phyloP scores from a whole-genome alignment of 2,329 filamentous ascomycete species.

The Hymenoscyphus repandus region DNA sequence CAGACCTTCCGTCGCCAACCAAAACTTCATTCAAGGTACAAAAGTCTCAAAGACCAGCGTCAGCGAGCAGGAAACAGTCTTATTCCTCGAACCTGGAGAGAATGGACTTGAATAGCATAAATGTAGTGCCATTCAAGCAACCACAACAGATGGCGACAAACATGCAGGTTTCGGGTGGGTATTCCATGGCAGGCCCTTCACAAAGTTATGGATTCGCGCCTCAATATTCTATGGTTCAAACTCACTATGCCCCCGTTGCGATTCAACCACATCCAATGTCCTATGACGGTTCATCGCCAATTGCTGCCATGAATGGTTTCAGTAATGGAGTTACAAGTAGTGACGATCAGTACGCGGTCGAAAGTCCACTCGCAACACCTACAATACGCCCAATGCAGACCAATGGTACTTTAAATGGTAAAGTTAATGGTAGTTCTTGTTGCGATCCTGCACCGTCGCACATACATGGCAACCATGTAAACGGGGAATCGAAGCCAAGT shows the following conservation, averaged over 20 bases:
- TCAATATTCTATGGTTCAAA: conserved; percentile 23
- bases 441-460: not conserved
- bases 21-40: conserved; percentile 27
- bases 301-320: conserved; percentile 16
- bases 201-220: conserved; percentile 20
- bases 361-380: conserved; percentile 22
- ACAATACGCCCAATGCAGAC: conserved; percentile 9
- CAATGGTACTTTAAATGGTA: conserved; percentile 1
- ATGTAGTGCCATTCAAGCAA: conserved; percentile 37
- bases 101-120: conserved; percentile 49
- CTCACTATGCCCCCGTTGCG: conserved; percentile 17
- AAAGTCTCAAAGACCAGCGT: conserved; percentile 19
- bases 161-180: conserved; percentile 21
- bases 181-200: conserved; percentile 14
- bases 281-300: conserved; percentile 7
- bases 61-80: conserved; percentile 39
- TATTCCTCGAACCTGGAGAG: conserved; percentile 44
- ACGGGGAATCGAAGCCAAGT: not conserved
- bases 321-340: conserved; percentile 14
- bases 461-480: not conserved
- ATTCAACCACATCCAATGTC: conserved; percentile 19
- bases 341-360: conserved; percentile 18
- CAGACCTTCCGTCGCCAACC: conserved; percentile 37
- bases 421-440: conserved; percentile 2
- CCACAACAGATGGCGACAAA: conserved; percentile 22